Conservation (phyloP, 1,284 basidiomycete species). For the Sporisorium iseilematis-ciliati region DNA sequence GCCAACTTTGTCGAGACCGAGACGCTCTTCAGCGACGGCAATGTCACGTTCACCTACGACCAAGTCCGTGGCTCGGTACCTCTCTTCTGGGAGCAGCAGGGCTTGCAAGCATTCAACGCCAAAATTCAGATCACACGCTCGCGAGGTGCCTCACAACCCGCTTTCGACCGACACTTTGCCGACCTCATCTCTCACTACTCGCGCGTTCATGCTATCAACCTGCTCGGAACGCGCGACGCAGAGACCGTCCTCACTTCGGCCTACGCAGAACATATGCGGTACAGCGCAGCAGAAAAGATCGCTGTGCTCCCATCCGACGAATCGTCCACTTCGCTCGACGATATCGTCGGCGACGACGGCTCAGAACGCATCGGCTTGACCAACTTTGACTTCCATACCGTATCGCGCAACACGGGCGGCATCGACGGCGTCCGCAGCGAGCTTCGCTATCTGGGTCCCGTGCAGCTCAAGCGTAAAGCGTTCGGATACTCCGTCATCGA, state of each 20-base stretch:
- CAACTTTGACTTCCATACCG: constrained; percentile 93
- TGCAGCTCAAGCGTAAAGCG: constrained; percentile 76
- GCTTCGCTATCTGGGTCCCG: constrained; percentile 74
- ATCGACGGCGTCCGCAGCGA: constrained; percentile 87
- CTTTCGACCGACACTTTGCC: constrained; percentile 92
- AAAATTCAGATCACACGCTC: constrained; percentile 76
- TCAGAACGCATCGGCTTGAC: constrained; percentile 74
- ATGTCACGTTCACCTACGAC: constrained; percentile 86
- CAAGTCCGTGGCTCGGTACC: constrained; percentile 88
- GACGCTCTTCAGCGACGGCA: constrained; percentile 85
- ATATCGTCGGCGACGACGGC: constrained; percentile 32
- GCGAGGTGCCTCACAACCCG: constrained; percentile 88
- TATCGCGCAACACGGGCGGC: constrained; percentile 80
- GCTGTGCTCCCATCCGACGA: constrained; percentile 36
- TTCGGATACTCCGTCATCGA: constrained; percentile 80
- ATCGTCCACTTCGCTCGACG: constrained; percentile 7
- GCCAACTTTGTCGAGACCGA: constrained; percentile 99
- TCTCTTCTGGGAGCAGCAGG: constrained; percentile 97
- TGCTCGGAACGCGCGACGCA: constrained; percentile 76
- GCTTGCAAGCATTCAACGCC: constrained; percentile 73
- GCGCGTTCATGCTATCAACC: constrained; percentile 63
- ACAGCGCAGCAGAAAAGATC: constrained; percentile 52
- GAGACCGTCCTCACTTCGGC: constrained; percentile 85
- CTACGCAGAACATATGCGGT: constrained; percentile 73
- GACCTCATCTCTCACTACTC: constrained; percentile 74